These are phyloP conservation scores for Suillus clintonianus DNA, from an alignment of 768 basidiomycete species.

Conservation along the genomic window DNA sequence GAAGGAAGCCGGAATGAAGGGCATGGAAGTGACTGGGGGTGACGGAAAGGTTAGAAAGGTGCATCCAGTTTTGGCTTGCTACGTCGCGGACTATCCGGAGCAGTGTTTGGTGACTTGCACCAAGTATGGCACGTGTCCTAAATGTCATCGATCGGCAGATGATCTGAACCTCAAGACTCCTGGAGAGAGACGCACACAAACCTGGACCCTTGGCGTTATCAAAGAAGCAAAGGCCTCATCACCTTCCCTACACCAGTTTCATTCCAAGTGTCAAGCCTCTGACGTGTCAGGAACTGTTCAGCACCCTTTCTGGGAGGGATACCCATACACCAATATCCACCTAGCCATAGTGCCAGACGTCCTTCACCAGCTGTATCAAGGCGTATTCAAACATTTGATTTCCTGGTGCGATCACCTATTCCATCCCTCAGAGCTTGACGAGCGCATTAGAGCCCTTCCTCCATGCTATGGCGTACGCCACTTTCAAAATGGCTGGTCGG, in stretches of 20 bases:
- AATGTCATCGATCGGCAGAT: neutral
- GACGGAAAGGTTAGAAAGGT: neutral
- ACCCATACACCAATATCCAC: neutral
- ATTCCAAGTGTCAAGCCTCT: neutral
- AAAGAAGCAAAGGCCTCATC: neutral
- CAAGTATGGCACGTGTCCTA: constrained; percentile 1
- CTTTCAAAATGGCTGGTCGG: neutral
- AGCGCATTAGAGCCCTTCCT: neutral
- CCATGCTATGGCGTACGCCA: neutral
- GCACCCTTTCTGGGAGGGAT: constrained; percentile 1
- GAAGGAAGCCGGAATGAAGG: neutral
- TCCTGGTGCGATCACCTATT: neutral
- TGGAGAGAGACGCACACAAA: neutral
- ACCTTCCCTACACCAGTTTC: no score
- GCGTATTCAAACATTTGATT: constrained; percentile 36
- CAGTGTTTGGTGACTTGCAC: constrained; percentile 1
- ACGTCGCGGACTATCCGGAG: neutral
- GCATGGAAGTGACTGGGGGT: neutral
- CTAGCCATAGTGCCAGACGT: constrained; percentile 24
- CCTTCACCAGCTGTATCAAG: constrained; percentile 38
- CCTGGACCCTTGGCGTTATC: neutral
- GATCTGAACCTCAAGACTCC: neutral
- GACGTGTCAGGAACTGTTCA: neutral
- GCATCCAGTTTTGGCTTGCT: neutral
- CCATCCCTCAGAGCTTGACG: neutral